phyloP scores from a whole-genome alignment of 2,329 filamentous ascomycete species.

The Penicillium polonicum region DNA sequence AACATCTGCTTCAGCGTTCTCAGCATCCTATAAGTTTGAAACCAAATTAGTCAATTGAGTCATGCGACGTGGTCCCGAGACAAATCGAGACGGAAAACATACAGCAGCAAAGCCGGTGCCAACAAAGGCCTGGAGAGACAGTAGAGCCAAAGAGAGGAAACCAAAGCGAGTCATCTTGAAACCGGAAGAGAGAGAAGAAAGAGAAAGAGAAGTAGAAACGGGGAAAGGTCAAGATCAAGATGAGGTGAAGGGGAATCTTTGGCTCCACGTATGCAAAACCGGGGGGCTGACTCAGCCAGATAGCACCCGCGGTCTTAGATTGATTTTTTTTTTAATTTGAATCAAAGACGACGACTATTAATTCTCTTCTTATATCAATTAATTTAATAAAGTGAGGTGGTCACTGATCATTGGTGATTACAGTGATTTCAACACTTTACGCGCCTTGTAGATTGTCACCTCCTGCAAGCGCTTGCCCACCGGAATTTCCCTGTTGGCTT shows the following conservation, averaged over 20 bases:
- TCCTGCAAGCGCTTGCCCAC: constrained; percentile 20
- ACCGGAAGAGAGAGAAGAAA: constrained; percentile 12
- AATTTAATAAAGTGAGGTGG: constrained; percentile 6
- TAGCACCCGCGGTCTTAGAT: constrained; percentile 8
- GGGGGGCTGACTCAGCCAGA: constrained; percentile 26
- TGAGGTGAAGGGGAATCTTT: constrained; percentile 21
- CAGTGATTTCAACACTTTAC: constrained; percentile 3
- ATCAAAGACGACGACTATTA: constrained; percentile 5
- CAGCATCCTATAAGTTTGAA: constrained; percentile 48
- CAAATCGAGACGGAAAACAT: constrained; percentile 39
- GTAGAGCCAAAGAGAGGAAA: constrained; percentile 68
- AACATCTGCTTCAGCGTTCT: constrained; percentile 64
- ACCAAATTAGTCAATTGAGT: constrained; percentile 26
- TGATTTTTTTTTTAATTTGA: constrained; percentile 9
- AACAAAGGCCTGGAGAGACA: constrained; percentile 67
- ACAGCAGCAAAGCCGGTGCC: constrained; percentile 63
- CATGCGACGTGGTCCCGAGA: constrained; percentile 4
- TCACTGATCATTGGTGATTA: background rate
- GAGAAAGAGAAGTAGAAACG: background rate
- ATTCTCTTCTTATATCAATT: constrained; percentile 1
- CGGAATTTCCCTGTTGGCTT: constrained; percentile 5
- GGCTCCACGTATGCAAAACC: constrained; percentile 30
- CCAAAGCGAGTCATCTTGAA: constrained; percentile 70
- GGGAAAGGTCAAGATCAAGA: background rate
- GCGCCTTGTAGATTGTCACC: constrained; percentile 15